Percentiles rank a stretch among this genome's conserved stretches.
These are phyloP conservation scores for Lagenaria siceraria DNA, from an alignment of 306 rosid genomes.

Conservation along the genomic window DNA sequence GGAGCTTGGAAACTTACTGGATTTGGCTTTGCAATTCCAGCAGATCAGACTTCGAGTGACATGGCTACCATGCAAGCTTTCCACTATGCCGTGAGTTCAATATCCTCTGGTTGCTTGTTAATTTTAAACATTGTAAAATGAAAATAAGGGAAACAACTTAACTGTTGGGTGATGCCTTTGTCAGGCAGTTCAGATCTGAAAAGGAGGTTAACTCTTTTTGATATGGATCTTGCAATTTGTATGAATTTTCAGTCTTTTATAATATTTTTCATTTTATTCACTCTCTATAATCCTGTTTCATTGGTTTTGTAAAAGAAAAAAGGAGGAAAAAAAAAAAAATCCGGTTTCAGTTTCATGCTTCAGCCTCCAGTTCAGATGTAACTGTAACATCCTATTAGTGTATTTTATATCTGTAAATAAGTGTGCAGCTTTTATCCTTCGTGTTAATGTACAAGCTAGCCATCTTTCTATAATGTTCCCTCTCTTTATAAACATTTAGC, in stretches of 20 bases:
- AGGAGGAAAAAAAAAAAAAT: not conserved
- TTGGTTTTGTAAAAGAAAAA: not conserved
- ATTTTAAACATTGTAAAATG: not conserved
- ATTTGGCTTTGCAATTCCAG: conserved; percentile 77
- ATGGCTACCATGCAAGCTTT: conserved; percentile 48
- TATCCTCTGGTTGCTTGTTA: conserved; percentile 5
- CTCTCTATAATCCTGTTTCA: not conserved
- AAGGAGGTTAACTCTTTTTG: not conserved
- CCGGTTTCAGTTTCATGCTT: not conserved
- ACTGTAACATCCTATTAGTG: not conserved
- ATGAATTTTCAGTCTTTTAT: not conserved
- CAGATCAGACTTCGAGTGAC: conserved; percentile 48
- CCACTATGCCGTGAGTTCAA: conserved; percentile 80
- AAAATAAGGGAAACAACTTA: not conserved
- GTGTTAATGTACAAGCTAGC: not conserved
- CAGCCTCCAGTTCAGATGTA: not conserved
- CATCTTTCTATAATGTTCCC: not conserved
- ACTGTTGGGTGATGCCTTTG: not conserved
- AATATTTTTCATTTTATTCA: not conserved
- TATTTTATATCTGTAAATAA: not conserved
- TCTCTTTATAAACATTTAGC: not conserved
- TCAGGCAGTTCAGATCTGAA: not conserved
- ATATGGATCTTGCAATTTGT: not conserved
- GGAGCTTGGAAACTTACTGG: conserved; percentile 99
- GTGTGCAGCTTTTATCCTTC: not conserved